These are phyloP conservation scores for Peterozyma xylosa DNA, from an alignment of 805 yeast species.

Conservation along the genomic window DNA sequence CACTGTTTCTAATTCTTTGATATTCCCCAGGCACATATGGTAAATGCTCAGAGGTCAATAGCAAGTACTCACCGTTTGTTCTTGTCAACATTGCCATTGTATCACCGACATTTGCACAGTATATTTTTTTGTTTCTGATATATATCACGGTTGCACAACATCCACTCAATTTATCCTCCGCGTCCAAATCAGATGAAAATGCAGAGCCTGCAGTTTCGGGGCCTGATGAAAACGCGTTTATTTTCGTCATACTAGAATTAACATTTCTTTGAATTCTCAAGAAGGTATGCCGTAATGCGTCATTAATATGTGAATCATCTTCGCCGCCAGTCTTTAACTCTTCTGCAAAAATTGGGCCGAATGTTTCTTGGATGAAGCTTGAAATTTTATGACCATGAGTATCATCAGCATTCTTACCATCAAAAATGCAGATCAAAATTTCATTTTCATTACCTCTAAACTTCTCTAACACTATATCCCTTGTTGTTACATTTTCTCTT, in stretches of 20 bases:
- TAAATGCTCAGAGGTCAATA: constrained; percentile 71
- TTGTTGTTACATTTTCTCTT: constrained; percentile 53
- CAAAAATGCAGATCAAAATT: constrained; percentile 73
- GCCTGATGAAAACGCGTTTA: constrained; percentile 17
- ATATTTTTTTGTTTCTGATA: constrained; percentile 60
- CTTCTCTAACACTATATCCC: constrained; percentile 83
- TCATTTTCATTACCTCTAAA: constrained; percentile 84
- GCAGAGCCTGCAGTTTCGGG: constrained; percentile 16
- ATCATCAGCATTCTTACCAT: constrained; percentile 63
- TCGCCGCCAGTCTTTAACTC: constrained; percentile 41
- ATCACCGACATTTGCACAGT: constrained; percentile 89
- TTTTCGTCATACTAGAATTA: constrained; percentile 48
- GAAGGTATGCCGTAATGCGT: constrained; percentile 79
- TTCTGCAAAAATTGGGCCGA: constrained; percentile 58
- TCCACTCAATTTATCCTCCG: constrained; percentile 71
- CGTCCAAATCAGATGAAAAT: constrained; percentile 40
- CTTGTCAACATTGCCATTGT: constrained; percentile 74
- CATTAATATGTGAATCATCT: constrained; percentile 44
- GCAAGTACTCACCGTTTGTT: constrained; percentile 72
- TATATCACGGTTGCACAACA: constrained; percentile 80
- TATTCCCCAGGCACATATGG: constrained; percentile 75
- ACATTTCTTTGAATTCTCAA: constrained; percentile 75
- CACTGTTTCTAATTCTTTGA: constrained; percentile 83
- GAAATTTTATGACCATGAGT: constrained; percentile 60
- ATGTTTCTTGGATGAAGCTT: constrained; percentile 61